Evolutionary conservation across 768 basidiomycete species (phyloP), one percentile per base, ranked within the genome.

Genomic region (Amyloporia xantha): DNA sequence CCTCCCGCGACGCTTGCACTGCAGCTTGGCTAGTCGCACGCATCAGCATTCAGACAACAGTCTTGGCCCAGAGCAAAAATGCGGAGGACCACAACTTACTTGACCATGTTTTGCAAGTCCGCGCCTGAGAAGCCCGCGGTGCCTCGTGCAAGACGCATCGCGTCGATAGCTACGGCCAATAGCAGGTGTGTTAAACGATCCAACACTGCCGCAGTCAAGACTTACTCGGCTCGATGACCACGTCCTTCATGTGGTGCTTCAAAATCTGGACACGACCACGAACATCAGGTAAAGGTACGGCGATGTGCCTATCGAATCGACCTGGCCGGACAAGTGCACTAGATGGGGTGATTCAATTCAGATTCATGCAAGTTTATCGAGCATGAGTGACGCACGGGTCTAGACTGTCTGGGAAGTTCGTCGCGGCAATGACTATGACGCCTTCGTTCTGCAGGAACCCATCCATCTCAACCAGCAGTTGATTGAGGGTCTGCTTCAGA

Each of bases 121-220:
- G 95, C 95, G 35, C 96, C 96, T 42, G 91, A 94, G 71, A 99
- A 96, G 2, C 95, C 95, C 6, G 94, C 81, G 11, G 93, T 96
- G 2, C 92, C 95, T 54, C 95, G 81, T 35, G 96, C 96, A 56
- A 99, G 74, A 54, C 92, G 74, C 66, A 80, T 88, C 1, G 87
- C 74, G 61, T 99, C 94, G 43, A 91, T 86, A 59, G 84, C 89
- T 81, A 48, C 17, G 35, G 30, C n/a, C 21, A 24, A 19, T 30
- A 39, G 45, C 40, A 50, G 54, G 50, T 5, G 33, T 20, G 20
- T 20, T 7, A 40, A 4, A 49, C 43, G 28, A 36, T n/a, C 35
- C 47, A 21, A 26, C 19, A 37, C 40, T 43, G 20, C 37, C 11
- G 25, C n/a, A 33, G 6, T 24, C 25, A 38, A 25, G 24, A 36